A percentile compares a stretch with the other conserved stretches of the same genome.
Evolutionary conservation across 768 basidiomycete genomes (phyloP).

Genomic region (Pisolithus orientalis): DNA sequence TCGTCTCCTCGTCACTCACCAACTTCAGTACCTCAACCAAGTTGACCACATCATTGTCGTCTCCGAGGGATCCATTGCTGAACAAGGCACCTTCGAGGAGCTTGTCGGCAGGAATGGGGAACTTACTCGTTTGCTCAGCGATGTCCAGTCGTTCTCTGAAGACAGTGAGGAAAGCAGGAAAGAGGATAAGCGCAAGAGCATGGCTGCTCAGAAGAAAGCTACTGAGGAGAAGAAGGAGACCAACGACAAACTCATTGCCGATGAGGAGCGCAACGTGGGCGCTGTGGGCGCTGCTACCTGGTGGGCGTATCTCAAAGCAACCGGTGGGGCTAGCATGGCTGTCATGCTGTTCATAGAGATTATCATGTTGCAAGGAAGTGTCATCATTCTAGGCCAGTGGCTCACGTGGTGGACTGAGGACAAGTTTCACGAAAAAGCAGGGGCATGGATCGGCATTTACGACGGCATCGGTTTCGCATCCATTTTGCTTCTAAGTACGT

Average conservation of each 20-base stretch:
- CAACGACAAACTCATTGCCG: slow-evolving; percentile 13
- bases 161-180: slow-evolving; percentile 5
- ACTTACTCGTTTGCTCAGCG: slow-evolving; percentile 21
- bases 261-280: slow-evolving; percentile 21
- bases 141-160: slow-evolving; percentile 9
- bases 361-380: slow-evolving; percentile 18
- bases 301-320: slow-evolving; percentile 28
- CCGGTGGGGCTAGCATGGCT: slow-evolving; percentile 16
- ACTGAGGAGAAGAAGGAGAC: slow-evolving; percentile 7
- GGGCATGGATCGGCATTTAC: slow-evolving; percentile 24
- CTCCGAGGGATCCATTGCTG: slow-evolving; percentile 37
- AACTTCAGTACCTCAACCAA: slow-evolving; percentile 26
- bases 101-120: slow-evolving; percentile 26
- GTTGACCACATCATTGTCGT: slow-evolving; percentile 45
- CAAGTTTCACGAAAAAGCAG: slow-evolving; percentile 17
- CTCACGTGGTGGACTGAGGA: slow-evolving; percentile 27
- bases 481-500: slow-evolving; percentile 15
- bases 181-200: slow-evolving; percentile 19
- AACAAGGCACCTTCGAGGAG: slow-evolving; percentile 38
- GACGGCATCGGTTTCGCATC: slow-evolving; percentile 19
- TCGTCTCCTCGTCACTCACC: slow-evolving; percentile 25
- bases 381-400: slow-evolving; percentile 23
- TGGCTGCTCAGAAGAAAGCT: slow-evolving; percentile 7
- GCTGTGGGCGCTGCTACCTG: slow-evolving; percentile 19
- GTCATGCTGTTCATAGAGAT: slow-evolving; percentile 15